phyloP scores from a whole-genome alignment of 768 basidiomycete genomes.

The Tricholoma saponaceum region DNA sequence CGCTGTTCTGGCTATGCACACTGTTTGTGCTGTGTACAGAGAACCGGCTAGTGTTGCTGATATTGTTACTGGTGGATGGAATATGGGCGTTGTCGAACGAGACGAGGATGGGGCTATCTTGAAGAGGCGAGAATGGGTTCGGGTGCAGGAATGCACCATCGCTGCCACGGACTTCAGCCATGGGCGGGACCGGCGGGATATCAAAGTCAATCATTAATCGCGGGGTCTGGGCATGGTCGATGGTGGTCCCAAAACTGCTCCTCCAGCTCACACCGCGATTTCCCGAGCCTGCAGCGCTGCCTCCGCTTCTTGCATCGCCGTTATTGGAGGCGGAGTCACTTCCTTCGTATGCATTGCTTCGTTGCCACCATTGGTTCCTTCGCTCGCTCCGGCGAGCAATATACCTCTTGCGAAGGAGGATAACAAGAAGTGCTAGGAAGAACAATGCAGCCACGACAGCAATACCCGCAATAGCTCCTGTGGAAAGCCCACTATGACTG shows the following conservation, averaged over 20 bases:
- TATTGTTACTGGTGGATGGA: constrained; percentile 9
- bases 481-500: not conserved
- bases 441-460: constrained; percentile 29
- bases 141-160: constrained; percentile 3
- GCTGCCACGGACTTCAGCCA: constrained; percentile 47
- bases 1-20: constrained; percentile 30
- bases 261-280: constrained; percentile 26
- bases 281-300: constrained; percentile 13
- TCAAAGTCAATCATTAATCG: constrained; percentile 18
- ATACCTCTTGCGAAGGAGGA: constrained; percentile 44
- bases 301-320: constrained; percentile 19
- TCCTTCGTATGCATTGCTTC: constrained; percentile 12
- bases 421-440: constrained; percentile 30
- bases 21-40: constrained; percentile 41
- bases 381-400: constrained; percentile 38
- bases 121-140: constrained; percentile 8
- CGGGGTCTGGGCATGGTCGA: constrained; percentile 38
- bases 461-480: constrained; percentile 39
- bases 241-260: constrained; percentile 66
- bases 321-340: constrained; percentile 12
- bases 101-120: constrained; percentile 27
- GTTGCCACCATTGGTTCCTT: constrained; percentile 44
- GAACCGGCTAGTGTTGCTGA: constrained; percentile 16
- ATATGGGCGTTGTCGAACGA: constrained; percentile 23
- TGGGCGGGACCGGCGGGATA: constrained; percentile 44